Conservation (phyloP, 2,329 filamentous ascomycete species). For the Ascochyta lentis region DNA sequence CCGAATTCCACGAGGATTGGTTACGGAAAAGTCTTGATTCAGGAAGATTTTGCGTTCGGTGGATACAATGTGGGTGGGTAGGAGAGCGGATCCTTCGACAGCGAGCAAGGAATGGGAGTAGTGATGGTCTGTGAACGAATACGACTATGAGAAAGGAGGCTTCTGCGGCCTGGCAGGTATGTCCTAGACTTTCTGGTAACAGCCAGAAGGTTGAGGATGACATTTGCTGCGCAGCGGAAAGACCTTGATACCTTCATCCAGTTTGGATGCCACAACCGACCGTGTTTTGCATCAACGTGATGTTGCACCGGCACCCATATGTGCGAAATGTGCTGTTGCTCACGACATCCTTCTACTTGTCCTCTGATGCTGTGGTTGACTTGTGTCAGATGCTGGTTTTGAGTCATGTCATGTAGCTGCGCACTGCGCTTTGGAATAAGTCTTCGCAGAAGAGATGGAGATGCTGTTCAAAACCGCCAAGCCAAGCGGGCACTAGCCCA, state of each 20-base stretch:
- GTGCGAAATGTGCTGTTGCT: neutral
- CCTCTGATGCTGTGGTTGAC: neutral
- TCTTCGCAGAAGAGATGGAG: too few species aligned
- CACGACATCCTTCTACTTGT: too few species aligned
- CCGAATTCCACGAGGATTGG: slow-evolving; percentile 44
- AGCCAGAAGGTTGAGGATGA: slow-evolving; percentile 11
- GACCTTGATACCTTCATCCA: slow-evolving; percentile 29
- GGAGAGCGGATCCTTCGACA: slow-evolving; percentile 41
- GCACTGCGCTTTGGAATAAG: too few species aligned
- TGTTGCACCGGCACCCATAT: neutral
- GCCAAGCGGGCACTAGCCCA: slow-evolving; percentile 6
- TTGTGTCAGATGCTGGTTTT: neutral
- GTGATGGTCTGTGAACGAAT: slow-evolving; percentile 37
- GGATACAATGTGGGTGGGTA: slow-evolving; percentile 41
- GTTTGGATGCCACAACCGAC: slow-evolving; percentile 25
- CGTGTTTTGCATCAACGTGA: neutral
- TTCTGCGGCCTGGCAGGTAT: slow-evolving; percentile 25
- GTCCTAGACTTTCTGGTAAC: slow-evolving; percentile 12
- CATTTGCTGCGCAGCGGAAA: slow-evolving; percentile 27
- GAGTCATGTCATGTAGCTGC: too few species aligned
- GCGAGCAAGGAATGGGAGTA: slow-evolving; percentile 44
- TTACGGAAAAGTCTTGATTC: slow-evolving; percentile 45
- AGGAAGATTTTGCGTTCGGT: slow-evolving; percentile 45
- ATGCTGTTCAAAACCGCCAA: slow-evolving; percentile 1
- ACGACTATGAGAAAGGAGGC: slow-evolving; percentile 33